phyloP scores from a whole-genome alignment of 2,329 filamentous ascomycete genomes.

The Ophidiomyces ophidiicola region DNA sequence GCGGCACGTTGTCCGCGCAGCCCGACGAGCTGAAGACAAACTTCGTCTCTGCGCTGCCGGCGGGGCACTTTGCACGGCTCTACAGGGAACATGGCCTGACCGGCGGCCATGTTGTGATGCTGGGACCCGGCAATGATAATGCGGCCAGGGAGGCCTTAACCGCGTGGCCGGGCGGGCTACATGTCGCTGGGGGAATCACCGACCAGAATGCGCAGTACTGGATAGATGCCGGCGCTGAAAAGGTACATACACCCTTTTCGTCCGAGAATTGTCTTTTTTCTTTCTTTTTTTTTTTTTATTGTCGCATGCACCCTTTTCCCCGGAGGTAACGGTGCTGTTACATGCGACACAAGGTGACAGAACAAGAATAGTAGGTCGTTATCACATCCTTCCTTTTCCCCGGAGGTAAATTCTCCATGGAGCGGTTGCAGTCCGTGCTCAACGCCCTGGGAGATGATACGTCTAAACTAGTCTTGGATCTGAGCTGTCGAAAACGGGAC shows the following conservation, averaged over 20 bases:
- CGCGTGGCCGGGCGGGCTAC: conserved; percentile 68
- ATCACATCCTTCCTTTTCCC: conserved; percentile 94
- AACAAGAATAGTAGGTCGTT: conserved; percentile 58
- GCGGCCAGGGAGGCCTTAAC: conserved; percentile 65
- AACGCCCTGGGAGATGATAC: conserved; percentile 60
- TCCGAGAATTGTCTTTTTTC: conserved; percentile 2
- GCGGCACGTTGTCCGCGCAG: conserved; percentile 68
- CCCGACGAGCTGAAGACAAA: conserved; percentile 69
- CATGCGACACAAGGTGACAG: too few species aligned
- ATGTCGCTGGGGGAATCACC: conserved; percentile 88
- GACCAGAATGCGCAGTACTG: conserved; percentile 73
- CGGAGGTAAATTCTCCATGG: conserved; percentile 64
- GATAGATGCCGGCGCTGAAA: conserved; percentile 79
- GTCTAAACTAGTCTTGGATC: conserved; percentile 78
- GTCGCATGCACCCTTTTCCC: background rate
- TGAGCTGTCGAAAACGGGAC: conserved; percentile 71
- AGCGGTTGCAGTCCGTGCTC: conserved; percentile 62
- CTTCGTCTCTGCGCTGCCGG: conserved; percentile 73
- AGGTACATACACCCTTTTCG: conserved; percentile 46
- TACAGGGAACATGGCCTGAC: conserved; percentile 63
- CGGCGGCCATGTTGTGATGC: conserved; percentile 92
- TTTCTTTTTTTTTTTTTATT: conserved; percentile 7
- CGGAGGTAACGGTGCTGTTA: conserved; percentile 5
- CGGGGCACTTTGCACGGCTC: conserved; percentile 66
- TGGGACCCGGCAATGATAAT: conserved; percentile 73